Conservation (phyloP, 73 alveolate species). For the Uronychia setigera region DNA sequence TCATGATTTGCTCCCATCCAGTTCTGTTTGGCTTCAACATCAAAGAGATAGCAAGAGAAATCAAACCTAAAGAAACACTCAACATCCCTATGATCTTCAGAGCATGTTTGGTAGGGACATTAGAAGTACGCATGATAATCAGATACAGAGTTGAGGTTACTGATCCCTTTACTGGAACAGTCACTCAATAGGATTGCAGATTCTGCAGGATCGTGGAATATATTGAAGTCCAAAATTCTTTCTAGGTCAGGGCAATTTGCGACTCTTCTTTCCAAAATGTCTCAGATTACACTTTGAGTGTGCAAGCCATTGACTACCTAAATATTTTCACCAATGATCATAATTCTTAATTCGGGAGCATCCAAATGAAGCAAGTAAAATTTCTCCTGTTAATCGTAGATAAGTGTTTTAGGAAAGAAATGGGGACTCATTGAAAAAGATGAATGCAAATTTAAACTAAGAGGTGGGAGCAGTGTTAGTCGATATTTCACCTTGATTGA, state of each 20-base stretch:
- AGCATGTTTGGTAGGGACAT: background rate
- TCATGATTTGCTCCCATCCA: constrained; percentile 46
- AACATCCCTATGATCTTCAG: background rate
- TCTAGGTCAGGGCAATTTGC: background rate
- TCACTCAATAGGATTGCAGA: background rate
- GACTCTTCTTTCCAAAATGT: background rate
- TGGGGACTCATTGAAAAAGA: background rate
- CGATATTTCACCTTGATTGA: background rate
- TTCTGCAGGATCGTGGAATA: background rate
- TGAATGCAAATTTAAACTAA: background rate
- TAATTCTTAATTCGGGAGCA: background rate
- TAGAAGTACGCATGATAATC: background rate
- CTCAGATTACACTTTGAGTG: background rate
- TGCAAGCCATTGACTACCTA: background rate
- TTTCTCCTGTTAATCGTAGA: background rate
- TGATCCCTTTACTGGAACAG: background rate
- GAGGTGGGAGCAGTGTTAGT: background rate
- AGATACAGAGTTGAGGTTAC: background rate
- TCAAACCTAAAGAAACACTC: constrained; percentile 13
- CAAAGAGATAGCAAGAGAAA: constrained; percentile 16
- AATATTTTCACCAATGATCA: background rate
- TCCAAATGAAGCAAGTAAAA: background rate
- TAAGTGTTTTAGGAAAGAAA: background rate
- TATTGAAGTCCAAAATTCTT: background rate
- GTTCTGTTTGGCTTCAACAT: constrained; percentile 48